A percentile compares a stretch with the other conserved stretches of the same genome.
Evolutionary conservation across 495 filamentous ascomycete genomes (phyloP).

Genomic region (Neurospora tetrasperma): DNA sequence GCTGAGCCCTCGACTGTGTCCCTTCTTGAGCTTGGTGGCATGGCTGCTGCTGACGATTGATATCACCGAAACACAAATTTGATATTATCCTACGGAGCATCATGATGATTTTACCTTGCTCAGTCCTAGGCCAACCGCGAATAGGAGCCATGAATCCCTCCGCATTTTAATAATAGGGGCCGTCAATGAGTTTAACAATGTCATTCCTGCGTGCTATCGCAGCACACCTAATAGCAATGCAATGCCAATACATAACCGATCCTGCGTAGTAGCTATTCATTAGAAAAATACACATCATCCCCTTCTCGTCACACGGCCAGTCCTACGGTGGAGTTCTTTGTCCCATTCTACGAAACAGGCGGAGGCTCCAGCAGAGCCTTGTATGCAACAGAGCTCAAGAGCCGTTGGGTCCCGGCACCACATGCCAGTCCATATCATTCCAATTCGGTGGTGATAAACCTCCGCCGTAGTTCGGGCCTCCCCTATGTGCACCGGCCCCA

Average conservation of each 20-base stretch:
- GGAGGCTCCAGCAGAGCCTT: background rate
- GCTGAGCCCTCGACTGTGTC: background rate
- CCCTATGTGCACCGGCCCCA: background rate
- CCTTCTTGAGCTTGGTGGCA: background rate
- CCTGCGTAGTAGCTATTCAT: background rate
- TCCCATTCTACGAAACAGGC: too few species aligned
- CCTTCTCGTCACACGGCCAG: background rate
- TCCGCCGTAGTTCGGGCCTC: background rate
- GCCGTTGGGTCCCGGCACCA: background rate
- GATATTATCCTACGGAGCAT: too few species aligned
- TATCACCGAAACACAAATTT: background rate
- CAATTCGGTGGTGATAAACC: background rate
- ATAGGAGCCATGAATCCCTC: too few species aligned
- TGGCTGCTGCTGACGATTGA: background rate
- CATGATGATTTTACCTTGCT: too few species aligned
- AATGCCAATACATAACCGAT: background rate
- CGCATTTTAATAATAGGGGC: background rate
- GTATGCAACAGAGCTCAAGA: background rate
- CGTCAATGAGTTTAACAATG: background rate
- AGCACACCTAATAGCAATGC: background rate
- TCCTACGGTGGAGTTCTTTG: background rate
- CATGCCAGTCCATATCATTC: background rate
- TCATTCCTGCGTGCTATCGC: background rate
- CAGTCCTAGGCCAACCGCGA: background rate
- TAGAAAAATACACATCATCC: background rate